Base-by-base conservation (phyloP, 1,284 basidiomycete genomes). In the Marasmius oreades region DNA sequence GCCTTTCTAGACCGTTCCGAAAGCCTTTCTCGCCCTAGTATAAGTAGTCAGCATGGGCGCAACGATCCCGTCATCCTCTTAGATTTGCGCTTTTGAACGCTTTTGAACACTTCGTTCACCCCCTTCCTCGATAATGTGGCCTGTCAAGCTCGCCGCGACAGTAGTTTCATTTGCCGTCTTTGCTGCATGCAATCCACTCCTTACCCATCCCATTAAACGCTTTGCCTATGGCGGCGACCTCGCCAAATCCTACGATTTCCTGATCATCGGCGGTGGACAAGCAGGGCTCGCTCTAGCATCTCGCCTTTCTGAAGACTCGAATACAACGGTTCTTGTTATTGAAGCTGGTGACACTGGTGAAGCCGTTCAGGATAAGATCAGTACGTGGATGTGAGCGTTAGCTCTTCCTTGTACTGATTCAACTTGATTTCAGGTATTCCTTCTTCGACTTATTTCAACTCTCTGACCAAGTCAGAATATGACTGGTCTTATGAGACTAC, bases 271-370 rank as follows among this genome's bases (percentile, higher is more conserved):
- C 23, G 87, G 87, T 39, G 87, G 87, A 24, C 78, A 82, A 7
- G 82, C 82, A 0, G 87, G 86, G 43, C 75, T 88, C 23, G 81
- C 81, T 5, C 68, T 89, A 44, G 87, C 84, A 0, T 72, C 78
- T 18, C 76, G 88, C 23, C 73, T 91, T 24, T 77, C 82, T 1
- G 86, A 86, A 62, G 81, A 85, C 72, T 69, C 73, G 3, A 80
- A 79, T 60, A 74, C 73, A 26, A 83, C 81, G 2, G 84, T 89
- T 20, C 74, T 85, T 36, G 86, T 90, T 43, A 76, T 91, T 55
- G 88, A 92, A 67, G 87, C 88, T 4, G 88, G 89, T 16, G 76
- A 77, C 43, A 77, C 81, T 34, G 87, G 86, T 1, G 73, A 77
- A 47, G 76, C 76, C 2, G 77, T 80, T 14, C 63, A 63, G 28